These are phyloP conservation scores for Monosporascus sp. DNA, from an alignment of 2,329 filamentous ascomycete genomes.

Conservation along the genomic window DNA sequence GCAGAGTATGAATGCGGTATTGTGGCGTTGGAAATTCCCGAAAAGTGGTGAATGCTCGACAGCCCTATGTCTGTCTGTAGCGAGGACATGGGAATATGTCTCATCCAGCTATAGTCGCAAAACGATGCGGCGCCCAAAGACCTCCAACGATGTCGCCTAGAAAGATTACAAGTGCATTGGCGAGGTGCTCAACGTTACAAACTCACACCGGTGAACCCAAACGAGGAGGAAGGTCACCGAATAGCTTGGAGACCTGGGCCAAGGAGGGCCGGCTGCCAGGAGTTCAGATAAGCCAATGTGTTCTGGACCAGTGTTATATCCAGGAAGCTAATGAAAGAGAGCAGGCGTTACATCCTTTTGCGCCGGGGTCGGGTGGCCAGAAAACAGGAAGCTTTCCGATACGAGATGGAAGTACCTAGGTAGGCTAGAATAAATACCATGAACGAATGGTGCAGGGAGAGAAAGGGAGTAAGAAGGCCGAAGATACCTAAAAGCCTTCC, in stretches of 20 bases:
- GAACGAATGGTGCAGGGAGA: not conserved
- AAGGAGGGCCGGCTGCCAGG: not conserved
- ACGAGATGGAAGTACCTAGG: not conserved
- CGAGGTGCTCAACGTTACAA: not conserved
- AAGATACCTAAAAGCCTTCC: slow-evolving; percentile 3
- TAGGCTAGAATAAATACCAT: not conserved
- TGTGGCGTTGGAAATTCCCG: slow-evolving; percentile 12
- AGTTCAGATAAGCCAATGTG: not conserved
- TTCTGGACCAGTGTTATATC: not conserved
- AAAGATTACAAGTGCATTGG: not conserved
- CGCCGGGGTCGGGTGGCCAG: not conserved
- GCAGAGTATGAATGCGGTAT: slow-evolving; percentile 11
- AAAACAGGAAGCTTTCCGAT: not conserved
- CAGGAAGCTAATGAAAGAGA: not conserved
- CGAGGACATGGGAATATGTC: slow-evolving; percentile 22
- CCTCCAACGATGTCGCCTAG: not conserved
- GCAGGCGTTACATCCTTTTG: not conserved
- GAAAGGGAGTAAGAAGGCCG: not conserved
- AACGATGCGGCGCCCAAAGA: not conserved
- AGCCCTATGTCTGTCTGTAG: slow-evolving; percentile 12
- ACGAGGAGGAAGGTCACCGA: no score
- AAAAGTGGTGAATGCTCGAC: slow-evolving; percentile 13
- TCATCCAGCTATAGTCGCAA: not conserved
- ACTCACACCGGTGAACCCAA: not conserved
- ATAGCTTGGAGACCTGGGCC: not conserved